Conservation (phyloP, 345 rosid genomes). For the Brassica rapa region DNA sequence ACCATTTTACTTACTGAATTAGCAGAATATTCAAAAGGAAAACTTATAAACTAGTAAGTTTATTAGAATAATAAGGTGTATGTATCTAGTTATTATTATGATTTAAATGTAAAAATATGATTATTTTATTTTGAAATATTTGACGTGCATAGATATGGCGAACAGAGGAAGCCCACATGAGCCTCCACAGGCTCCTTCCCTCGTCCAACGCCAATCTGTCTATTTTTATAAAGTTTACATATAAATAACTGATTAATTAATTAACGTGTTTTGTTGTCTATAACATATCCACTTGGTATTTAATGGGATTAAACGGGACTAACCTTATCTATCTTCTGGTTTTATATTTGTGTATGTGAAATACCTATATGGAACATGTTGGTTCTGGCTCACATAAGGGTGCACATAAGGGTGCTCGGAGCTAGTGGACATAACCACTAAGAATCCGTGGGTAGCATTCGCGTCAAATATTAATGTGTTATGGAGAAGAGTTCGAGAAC, state of each 20-base stretch:
- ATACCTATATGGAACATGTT: neutral
- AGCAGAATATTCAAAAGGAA: neutral
- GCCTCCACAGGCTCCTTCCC: conserved; percentile 40
- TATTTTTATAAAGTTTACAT: neutral
- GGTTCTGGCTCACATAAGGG: neutral
- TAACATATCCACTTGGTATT: neutral
- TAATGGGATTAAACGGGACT: neutral
- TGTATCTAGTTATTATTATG: no score
- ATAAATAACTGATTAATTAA: neutral
- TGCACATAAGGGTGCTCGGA: neutral
- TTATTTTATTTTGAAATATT: neutral
- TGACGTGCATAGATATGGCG: conserved; percentile 24
- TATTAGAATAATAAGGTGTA: no score
- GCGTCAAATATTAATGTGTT: no score
- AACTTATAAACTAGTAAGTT: neutral
- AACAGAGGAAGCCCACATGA: conserved; percentile 56
- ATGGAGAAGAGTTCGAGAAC: no score
- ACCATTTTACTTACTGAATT: neutral
- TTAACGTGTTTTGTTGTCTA: neutral
- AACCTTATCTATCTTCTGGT: neutral
- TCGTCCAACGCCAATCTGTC: conserved; percentile 57
- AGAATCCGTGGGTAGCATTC: no score
- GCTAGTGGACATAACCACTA: no score
- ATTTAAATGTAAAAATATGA: no score
- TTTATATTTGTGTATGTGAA: neutral